Conservation (phyloP, 345 rosid species). For the Iberis pinnata region DNA sequence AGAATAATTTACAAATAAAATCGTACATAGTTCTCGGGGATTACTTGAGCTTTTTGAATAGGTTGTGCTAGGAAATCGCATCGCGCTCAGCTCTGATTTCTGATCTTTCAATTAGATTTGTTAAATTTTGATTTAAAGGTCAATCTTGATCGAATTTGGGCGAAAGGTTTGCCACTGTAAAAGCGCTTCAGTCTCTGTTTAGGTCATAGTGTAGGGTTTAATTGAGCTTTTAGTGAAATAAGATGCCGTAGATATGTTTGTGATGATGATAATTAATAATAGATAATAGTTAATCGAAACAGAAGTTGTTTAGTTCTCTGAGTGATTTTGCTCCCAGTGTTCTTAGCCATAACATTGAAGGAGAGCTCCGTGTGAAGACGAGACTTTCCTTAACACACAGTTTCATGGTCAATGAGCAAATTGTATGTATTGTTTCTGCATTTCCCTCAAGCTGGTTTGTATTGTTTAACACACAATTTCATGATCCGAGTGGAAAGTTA, state of each 20-base stretch:
- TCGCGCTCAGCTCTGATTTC: background rate
- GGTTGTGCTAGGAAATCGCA: too few relatives aligned
- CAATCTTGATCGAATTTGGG: slow-evolving; percentile 1
- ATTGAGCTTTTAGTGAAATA: too few relatives aligned
- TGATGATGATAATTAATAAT: background rate
- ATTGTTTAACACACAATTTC: background rate
- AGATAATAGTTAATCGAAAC: background rate
- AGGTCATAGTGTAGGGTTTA: background rate
- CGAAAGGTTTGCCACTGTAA: background rate
- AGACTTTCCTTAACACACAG: background rate
- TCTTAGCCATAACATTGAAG: too few relatives aligned
- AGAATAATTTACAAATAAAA: too few relatives aligned
- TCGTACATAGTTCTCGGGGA: too few relatives aligned
- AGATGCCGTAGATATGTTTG: too few relatives aligned
- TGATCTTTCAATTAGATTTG: background rate
- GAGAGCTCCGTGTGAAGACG: background rate
- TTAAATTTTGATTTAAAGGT: background rate
- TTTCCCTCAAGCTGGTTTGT: background rate
- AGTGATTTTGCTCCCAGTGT: background rate
- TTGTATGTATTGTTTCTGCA: background rate
- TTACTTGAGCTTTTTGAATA: too few relatives aligned
- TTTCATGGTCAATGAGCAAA: background rate
- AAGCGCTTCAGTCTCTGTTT: background rate
- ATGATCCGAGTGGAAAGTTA: background rate
- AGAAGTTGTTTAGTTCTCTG: background rate